phyloP scores from a whole-genome alignment of 176 grass and related monocot genomes.

The Sorghum bicolor region DNA sequence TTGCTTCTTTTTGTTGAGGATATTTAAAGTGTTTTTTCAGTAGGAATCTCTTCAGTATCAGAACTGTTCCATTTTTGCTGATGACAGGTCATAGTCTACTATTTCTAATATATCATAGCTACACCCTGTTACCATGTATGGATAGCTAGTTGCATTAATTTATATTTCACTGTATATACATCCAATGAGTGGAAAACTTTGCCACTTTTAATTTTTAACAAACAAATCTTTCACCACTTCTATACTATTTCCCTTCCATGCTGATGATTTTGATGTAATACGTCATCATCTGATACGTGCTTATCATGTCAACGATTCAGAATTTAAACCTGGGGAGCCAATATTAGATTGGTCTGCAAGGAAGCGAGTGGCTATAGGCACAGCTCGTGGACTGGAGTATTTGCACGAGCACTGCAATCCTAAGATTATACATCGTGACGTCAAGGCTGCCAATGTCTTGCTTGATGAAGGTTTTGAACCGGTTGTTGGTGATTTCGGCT shows the following conservation, averaged over 20 bases:
- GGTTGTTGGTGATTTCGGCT: constrained; percentile 88
- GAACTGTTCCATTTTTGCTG: not conserved
- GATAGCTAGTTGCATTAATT: not conserved
- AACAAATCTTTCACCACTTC: not conserved
- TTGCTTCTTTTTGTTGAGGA: not conserved
- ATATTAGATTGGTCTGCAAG: constrained; percentile 81
- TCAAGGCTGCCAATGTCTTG: constrained; percentile 94
- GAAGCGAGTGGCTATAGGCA: constrained; percentile 90
- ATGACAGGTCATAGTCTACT: not conserved
- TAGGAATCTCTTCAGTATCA: not conserved
- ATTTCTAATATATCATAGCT: not conserved
- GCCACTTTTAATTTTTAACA: not conserved
- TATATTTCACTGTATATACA: constrained; percentile 13
- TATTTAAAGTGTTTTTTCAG: not conserved
- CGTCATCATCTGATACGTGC: constrained; percentile 3
- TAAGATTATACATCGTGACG: constrained; percentile 97
- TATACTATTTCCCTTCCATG: constrained; percentile 10
- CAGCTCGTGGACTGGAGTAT: constrained; percentile 89
- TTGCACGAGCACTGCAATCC: constrained; percentile 97
- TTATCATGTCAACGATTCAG: constrained; percentile 44
- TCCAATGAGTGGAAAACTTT: constrained; percentile 2
- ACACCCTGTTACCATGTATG: not conserved
- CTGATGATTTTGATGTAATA: not conserved
- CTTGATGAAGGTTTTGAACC: constrained; percentile 94
- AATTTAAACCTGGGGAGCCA: constrained; percentile 87